Percentiles rank a stretch among this genome's conserved stretches.
phyloP scores from a whole-genome alignment of 257 asterid genomes.

The Primulina huaijiensis region DNA sequence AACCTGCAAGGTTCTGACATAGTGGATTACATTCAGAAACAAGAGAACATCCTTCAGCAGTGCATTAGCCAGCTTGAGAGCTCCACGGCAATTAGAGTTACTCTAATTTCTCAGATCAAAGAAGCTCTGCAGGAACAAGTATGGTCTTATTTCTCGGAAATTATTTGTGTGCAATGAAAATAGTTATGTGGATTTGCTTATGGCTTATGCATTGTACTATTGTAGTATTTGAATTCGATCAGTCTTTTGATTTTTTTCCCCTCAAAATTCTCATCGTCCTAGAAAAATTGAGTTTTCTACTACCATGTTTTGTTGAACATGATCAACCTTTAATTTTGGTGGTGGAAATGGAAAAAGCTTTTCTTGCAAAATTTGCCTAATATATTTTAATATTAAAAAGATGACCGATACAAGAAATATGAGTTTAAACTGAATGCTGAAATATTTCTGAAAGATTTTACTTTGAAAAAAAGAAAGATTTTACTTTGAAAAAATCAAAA shows the following conservation, averaged over 20 bases:
- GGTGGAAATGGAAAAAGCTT: too few species aligned
- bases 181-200: slow-evolving; percentile 1
- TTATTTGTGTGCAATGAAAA: slow-evolving; percentile 14
- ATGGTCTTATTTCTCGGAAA: slow-evolving; percentile 23
- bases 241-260: neutral
- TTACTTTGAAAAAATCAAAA: neutral
- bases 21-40: slow-evolving; percentile 60
- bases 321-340: too few species aligned
- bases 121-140: slow-evolving; percentile 92
- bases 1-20: slow-evolving; percentile 51
- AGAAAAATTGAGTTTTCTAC: too few species aligned
- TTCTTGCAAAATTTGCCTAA: too few species aligned
- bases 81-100: slow-evolving; percentile 60
- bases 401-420: neutral
- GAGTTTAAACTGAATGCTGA: slow-evolving; percentile 17
- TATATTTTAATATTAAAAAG: neutral
- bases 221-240: slow-evolving; percentile 2
- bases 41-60: slow-evolving; percentile 59
- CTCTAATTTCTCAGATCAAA: slow-evolving; percentile 65
- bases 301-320: too few species aligned
- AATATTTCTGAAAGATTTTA: neutral
- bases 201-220: neutral
- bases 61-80: slow-evolving; percentile 69
- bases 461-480: neutral
- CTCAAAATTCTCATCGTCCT: too few species aligned